phyloP scores from a whole-genome alignment of 306 rosid genomes.

The Argentina anserina region DNA sequence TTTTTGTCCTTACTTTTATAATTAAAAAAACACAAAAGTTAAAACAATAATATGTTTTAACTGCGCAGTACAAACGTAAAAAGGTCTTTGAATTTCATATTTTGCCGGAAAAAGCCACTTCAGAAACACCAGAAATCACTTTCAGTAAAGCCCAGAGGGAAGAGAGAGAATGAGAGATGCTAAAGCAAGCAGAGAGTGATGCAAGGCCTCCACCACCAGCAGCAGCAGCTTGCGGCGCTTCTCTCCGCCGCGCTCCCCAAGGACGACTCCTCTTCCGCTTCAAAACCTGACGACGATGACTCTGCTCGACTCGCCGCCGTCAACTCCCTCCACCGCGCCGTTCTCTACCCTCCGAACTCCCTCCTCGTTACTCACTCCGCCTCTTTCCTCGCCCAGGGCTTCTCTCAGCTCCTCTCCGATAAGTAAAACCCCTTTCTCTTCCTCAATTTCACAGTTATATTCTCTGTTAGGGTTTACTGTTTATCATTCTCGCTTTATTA shows the following conservation, averaged over 20 bases:
- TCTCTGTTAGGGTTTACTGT: not conserved
- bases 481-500: not conserved
- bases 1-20: too few relatives aligned
- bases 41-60: too few relatives aligned
- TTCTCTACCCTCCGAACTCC: slow-evolving; percentile 77
- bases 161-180: slow-evolving; percentile 28
- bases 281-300: slow-evolving; percentile 39
- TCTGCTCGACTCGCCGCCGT: slow-evolving; percentile 70
- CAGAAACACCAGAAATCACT: not conserved
- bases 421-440: slow-evolving; percentile 36
- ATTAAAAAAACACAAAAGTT: too few relatives aligned
- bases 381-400: slow-evolving; percentile 70
- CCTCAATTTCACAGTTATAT: not conserved
- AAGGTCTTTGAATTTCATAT: not conserved
- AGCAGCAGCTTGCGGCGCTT: slow-evolving; percentile 79
- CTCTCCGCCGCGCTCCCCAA: slow-evolving; percentile 76
- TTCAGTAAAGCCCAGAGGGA: not conserved
- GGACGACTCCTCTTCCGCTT: slow-evolving; percentile 38
- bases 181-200: slow-evolving; percentile 21
- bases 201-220: slow-evolving; percentile 87
- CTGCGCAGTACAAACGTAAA: too few relatives aligned
- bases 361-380: slow-evolving; percentile 90
- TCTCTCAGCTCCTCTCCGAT: slow-evolving; percentile 84
- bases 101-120: not conserved
- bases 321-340: slow-evolving; percentile 78